These are phyloP conservation scores for Microstegium vimineum DNA, from an alignment of 176 grass and related monocot species.

Conservation along the genomic window DNA sequence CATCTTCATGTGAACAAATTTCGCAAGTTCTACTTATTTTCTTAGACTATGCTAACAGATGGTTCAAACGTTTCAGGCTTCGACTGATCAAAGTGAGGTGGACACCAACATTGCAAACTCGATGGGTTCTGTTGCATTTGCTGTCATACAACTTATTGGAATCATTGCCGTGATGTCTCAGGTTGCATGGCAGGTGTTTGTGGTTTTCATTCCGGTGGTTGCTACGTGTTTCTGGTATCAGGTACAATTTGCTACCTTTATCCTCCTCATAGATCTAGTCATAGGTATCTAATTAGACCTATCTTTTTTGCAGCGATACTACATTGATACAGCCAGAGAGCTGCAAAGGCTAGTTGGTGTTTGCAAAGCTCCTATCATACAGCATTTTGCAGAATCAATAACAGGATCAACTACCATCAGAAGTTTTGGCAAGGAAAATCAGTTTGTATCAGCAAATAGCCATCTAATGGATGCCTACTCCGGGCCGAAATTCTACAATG, in stretches of 20 bases:
- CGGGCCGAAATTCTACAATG: slow-evolving; percentile 68
- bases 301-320: slow-evolving; percentile 58
- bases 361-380: slow-evolving; percentile 87
- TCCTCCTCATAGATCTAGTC: background rate
- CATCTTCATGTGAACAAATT: slow-evolving; percentile 11
- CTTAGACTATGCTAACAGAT: slow-evolving; percentile 3
- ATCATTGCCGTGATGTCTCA: slow-evolving; percentile 93
- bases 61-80: slow-evolving; percentile 47
- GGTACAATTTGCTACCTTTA: slow-evolving; percentile 34
- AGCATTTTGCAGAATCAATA: slow-evolving; percentile 90
- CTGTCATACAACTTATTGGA: slow-evolving; percentile 70
- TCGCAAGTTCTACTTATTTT: slow-evolving; percentile 13
- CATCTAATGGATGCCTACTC: slow-evolving; percentile 66
- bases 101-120: slow-evolving; percentile 52
- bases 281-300: background rate
- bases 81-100: slow-evolving; percentile 73
- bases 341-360: slow-evolving; percentile 65
- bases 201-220: slow-evolving; percentile 76
- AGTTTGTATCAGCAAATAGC: slow-evolving; percentile 60
- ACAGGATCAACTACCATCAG: slow-evolving; percentile 81
- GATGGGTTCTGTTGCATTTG: slow-evolving; percentile 53
- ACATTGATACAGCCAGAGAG: slow-evolving; percentile 75
- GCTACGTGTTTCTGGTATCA: slow-evolving; percentile 71
- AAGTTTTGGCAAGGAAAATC: slow-evolving; percentile 71
- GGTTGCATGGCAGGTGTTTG: slow-evolving; percentile 80